Conservation (phyloP, 345 rosid species). For the Euclidium syriacum region DNA sequence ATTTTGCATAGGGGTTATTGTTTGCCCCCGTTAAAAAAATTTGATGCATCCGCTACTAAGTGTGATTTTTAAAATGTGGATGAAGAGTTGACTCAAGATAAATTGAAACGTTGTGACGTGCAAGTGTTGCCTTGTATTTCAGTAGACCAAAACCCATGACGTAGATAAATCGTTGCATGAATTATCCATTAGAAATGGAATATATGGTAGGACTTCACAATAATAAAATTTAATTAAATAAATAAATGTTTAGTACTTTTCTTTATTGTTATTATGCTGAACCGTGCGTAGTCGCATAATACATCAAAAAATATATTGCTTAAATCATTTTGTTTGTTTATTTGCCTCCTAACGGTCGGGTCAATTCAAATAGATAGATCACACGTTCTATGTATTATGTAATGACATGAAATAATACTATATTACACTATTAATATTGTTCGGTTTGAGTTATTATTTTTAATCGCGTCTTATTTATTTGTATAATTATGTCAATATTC, state of each 20-base stretch:
- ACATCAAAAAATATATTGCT: background rate
- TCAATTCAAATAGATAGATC: slow-evolving; percentile 27
- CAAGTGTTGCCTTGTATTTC: no score
- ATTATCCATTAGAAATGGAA: slow-evolving; percentile 9
- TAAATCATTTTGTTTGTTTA: slow-evolving; percentile 10
- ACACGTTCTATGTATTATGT: slow-evolving; percentile 15
- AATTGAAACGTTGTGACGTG: slow-evolving; percentile 16
- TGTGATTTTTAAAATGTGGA: background rate
- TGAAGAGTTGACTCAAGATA: slow-evolving; percentile 2
- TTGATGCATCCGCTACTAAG: no score
- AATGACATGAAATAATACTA: slow-evolving; percentile 2
- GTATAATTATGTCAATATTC: background rate
- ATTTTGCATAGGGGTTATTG: no score
- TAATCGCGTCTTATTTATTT: background rate
- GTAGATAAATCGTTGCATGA: slow-evolving; percentile 14
- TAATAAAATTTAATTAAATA: background rate
- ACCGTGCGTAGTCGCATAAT: slow-evolving; percentile 9
- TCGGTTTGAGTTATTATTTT: background rate
- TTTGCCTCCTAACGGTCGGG: slow-evolving; percentile 25
- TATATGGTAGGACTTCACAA: slow-evolving; percentile 1
- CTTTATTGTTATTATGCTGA: background rate
- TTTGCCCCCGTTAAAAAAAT: no score
- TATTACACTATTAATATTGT: background rate
- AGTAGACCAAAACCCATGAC: slow-evolving; percentile 11
- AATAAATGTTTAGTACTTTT: background rate